These are phyloP conservation scores for Myriosclerotinia curreyana DNA, from an alignment of 2,329 filamentous ascomycete genomes.

Conservation along the genomic window DNA sequence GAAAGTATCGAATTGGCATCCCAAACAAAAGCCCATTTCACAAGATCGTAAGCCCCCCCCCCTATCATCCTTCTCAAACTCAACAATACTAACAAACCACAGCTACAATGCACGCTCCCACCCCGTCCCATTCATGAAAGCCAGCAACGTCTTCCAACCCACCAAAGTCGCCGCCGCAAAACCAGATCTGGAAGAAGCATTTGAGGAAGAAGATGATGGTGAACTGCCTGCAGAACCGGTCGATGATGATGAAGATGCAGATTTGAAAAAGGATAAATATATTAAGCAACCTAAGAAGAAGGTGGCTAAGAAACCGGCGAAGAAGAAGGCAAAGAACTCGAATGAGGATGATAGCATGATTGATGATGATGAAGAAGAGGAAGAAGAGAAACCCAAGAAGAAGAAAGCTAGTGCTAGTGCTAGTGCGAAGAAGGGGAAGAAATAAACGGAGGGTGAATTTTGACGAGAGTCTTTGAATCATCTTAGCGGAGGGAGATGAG, in stretches of 20 bases:
- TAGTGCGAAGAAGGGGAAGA: constrained; percentile 32
- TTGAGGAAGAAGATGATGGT: constrained; percentile 83
- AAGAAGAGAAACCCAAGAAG: constrained; percentile 33
- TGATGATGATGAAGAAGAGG: constrained; percentile 29
- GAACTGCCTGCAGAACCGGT: constrained; percentile 56
- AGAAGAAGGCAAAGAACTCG: constrained; percentile 33
- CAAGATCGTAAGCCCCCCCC: constrained; percentile 66
- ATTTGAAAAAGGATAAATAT: constrained; percentile 92
- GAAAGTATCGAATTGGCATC: constrained; percentile 73
- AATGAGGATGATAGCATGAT: constrained; percentile 31
- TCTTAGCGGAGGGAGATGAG: neutral
- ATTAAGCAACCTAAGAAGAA: constrained; percentile 86
- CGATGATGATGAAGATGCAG: constrained; percentile 69
- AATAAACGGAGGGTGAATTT: constrained; percentile 21
- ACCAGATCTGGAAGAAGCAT: constrained; percentile 92
- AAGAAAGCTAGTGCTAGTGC: constrained; percentile 25
- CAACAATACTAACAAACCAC: neutral
- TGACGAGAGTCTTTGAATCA: neutral
- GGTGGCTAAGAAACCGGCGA: constrained; percentile 48
- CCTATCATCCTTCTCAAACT: neutral
- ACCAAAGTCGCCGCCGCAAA: constrained; percentile 70
- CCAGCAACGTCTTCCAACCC: constrained; percentile 69
- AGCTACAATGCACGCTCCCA: constrained; percentile 86
- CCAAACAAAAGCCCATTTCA: constrained; percentile 86
- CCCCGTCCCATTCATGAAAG: constrained; percentile 94